A percentile compares a stretch with the other conserved stretches of the same genome.
Conservation (phyloP, 108 stramenopile species). For the Discostella pseudostelligera region DNA sequence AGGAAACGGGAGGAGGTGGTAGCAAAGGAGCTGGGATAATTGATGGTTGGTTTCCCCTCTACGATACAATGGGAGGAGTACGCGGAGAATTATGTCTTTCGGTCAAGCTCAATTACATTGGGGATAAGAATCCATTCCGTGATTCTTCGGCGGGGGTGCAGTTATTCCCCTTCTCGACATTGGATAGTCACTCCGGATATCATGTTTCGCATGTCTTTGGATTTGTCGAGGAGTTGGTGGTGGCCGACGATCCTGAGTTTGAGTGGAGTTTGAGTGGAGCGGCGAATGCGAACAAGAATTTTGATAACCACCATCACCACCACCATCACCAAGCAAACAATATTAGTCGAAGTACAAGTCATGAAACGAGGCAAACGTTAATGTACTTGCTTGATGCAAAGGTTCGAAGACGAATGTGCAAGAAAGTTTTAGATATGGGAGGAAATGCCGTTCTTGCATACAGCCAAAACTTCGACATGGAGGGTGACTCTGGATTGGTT, state of each 20-base stretch:
- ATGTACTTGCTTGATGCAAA: conserved; percentile 88
- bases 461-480: conserved; percentile 91
- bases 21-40: conserved; percentile 48
- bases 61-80: conserved; percentile 91
- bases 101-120: conserved; percentile 93
- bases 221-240: conserved; percentile 96
- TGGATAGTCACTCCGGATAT: conserved; percentile 82
- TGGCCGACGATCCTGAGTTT: conserved; percentile 97
- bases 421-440: conserved; percentile 87
- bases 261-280: conserved; percentile 59
- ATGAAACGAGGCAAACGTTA: conserved; percentile 90
- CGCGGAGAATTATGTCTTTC: conserved; percentile 84
- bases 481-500: conserved; percentile 96
- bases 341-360: conserved; percentile 49
- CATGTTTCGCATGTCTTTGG: conserved; percentile 85
- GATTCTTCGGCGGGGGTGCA: conserved; percentile 96
- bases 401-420: conserved; percentile 90
- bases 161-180: conserved; percentile 86
- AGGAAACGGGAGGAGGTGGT: not conserved
- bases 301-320: conserved; percentile 30
- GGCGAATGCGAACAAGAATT: conserved; percentile 44
- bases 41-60: conserved; percentile 96
- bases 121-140: conserved; percentile 93
- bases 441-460: conserved; percentile 93
- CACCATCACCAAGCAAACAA: no score